Conservation (phyloP, 202 grass and related monocot genomes). For the Digitaria exilis region DNA sequence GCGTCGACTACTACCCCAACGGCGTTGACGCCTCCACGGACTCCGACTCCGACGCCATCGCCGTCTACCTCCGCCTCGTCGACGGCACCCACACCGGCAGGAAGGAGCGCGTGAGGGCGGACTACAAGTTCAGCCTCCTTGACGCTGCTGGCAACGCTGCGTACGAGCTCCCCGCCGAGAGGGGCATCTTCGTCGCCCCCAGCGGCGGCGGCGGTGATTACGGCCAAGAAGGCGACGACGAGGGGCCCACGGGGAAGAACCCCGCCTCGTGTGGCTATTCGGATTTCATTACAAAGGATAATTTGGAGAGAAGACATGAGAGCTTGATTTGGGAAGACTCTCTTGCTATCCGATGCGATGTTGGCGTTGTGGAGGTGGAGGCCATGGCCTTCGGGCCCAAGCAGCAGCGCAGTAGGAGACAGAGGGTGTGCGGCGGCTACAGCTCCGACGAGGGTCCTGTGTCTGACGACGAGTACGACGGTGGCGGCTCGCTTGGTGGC, state of each 20-base stretch:
- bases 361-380: not conserved
- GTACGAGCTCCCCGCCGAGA: not conserved
- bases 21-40: not conserved
- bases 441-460: too few relatives aligned
- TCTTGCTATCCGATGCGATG: constrained; percentile 3
- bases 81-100: rapidly evolving
- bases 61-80: constrained; percentile 16
- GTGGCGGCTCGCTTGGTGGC: too few relatives aligned
- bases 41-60: not conserved
- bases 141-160: too few relatives aligned
- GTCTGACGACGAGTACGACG: too few relatives aligned
- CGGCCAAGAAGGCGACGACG: not conserved
- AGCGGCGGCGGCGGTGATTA: too few relatives aligned
- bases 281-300: not conserved
- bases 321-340: not conserved
- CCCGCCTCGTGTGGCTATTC: not conserved
- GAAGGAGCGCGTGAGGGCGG: not conserved
- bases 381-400: too few relatives aligned
- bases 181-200: not conserved
- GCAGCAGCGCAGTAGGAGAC: too few relatives aligned
- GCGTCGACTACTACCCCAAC: not conserved
- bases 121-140: too few relatives aligned
- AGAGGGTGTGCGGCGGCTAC: too few relatives aligned
- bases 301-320: not conserved
- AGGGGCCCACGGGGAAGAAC: too few relatives aligned